A percentile compares a stretch with the other conserved stretches of the same genome.
Conservation (phyloP, 1,139 yeast species). For the Tardiomyces depauwii region DNA sequence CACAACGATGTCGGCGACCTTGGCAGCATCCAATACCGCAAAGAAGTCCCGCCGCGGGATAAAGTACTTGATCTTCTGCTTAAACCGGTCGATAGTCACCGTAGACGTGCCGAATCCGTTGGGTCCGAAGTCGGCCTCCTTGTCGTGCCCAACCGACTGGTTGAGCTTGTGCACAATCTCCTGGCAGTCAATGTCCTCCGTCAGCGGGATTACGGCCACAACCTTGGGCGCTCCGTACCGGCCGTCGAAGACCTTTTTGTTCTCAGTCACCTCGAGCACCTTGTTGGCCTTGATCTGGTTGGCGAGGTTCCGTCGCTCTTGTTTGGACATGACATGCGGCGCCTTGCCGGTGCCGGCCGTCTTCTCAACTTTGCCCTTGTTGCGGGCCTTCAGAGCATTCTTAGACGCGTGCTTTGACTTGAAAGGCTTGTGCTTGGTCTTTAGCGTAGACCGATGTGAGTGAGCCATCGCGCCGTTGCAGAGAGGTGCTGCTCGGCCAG, state of each 20-base stretch:
- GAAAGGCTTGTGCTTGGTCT: slow-evolving; percentile 79
- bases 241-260: slow-evolving; percentile 70
- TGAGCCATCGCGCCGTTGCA: neutral
- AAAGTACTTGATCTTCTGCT: slow-evolving; percentile 62
- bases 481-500: neutral
- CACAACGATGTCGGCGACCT: slow-evolving; percentile 77
- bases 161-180: slow-evolving; percentile 41
- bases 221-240: slow-evolving; percentile 71
- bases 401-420: slow-evolving; percentile 89
- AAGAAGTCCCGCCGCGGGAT: slow-evolving; percentile 60
- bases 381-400: slow-evolving; percentile 66
- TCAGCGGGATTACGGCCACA: slow-evolving; percentile 68
- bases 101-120: slow-evolving; percentile 22
- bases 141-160: slow-evolving; percentile 10
- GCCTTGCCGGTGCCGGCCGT: slow-evolving; percentile 32
- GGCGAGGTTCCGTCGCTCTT: slow-evolving; percentile 68
- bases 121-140: slow-evolving; percentile 7
- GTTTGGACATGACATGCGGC: slow-evolving; percentile 36
- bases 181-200: slow-evolving; percentile 53
- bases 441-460: slow-evolving; percentile 64
- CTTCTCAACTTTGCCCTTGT: slow-evolving; percentile 85
- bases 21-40: slow-evolving; percentile 73
- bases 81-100: slow-evolving; percentile 45
- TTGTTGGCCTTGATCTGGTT: slow-evolving; percentile 71
- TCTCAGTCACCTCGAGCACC: slow-evolving; percentile 34